Evolutionary conservation across 2,329 filamentous ascomycete genomes (phyloP).

Genomic region (Diaporthe sp.): DNA sequence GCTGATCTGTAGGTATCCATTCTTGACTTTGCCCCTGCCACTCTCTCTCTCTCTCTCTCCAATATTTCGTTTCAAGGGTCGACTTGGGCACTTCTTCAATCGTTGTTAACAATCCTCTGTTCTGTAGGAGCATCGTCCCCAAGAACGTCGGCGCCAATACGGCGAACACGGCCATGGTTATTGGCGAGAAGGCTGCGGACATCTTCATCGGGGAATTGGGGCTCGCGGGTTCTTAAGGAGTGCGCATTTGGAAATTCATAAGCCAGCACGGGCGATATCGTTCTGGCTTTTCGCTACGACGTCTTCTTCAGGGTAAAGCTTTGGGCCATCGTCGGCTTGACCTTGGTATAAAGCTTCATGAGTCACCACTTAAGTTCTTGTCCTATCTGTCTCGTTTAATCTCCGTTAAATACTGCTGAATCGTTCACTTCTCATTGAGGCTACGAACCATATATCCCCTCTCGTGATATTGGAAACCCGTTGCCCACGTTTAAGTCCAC

Average conservation of each 20-base stretch:
- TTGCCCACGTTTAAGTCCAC: neutral
- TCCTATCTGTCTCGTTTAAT: too few species aligned
- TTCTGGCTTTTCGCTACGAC: neutral
- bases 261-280: neutral
- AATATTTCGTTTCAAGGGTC: neutral
- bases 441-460: too few species aligned
- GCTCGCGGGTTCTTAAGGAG: neutral
- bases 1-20: conserved; percentile 46
- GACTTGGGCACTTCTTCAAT: neutral
- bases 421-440: too few species aligned
- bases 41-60: fast-evolving
- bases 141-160: conserved; percentile 60
- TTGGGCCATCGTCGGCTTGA: too few species aligned
- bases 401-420: too few species aligned
- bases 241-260: neutral
- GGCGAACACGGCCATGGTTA: conserved; percentile 54
- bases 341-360: too few species aligned
- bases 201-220: conserved; percentile 46
- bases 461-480: neutral
- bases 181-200: conserved; percentile 59
- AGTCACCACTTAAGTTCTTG: neutral
- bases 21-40: neutral
- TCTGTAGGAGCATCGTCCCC: conserved; percentile 48
- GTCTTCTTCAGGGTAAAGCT: neutral
- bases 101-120: neutral